Conservation (phyloP, 805 yeast species). For the Barnettozyma californica region DNA sequence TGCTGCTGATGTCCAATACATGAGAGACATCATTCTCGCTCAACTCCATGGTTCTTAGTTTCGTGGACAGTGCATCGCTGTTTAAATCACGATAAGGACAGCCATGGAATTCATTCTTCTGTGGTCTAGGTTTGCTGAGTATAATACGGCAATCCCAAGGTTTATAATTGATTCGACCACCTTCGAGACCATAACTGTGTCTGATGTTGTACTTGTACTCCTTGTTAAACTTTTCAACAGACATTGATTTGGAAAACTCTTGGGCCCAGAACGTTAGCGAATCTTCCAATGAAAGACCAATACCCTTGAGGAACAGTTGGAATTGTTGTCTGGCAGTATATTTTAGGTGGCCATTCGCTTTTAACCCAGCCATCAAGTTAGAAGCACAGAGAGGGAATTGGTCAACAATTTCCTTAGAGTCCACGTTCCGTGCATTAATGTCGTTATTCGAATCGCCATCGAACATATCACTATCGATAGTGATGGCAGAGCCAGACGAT, state of each 20-base stretch:
- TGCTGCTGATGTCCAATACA: conserved; percentile 61
- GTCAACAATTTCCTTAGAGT: conserved; percentile 44
- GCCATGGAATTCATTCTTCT: conserved; percentile 72
- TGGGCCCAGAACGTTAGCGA: conserved; percentile 80
- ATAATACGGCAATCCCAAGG: conserved; percentile 85
- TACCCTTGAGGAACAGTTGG: conserved; percentile 79
- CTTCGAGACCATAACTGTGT: conserved; percentile 89
- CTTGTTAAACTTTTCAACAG: conserved; percentile 73
- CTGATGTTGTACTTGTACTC: conserved; percentile 86
- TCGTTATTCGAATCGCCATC: conserved; percentile 30
- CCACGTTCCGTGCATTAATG: conserved; percentile 59
- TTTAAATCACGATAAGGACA: conserved; percentile 84
- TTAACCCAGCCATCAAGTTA: conserved; percentile 58
- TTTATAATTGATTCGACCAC: conserved; percentile 76
- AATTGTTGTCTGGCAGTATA: conserved; percentile 84
- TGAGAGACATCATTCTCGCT: conserved; percentile 52
- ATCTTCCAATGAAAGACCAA: conserved; percentile 84
- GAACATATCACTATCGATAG: conserved; percentile 15
- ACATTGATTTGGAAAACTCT: conserved; percentile 61
- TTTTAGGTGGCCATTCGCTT: conserved; percentile 63
- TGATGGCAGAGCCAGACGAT: conserved; percentile 61
- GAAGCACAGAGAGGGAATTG: conserved; percentile 83
- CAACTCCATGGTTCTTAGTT: conserved; percentile 61
- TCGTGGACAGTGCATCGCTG: conserved; percentile 52
- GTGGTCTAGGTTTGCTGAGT: conserved; percentile 64